A percentile compares a stretch with the other conserved stretches of the same genome.
phyloP scores from a whole-genome alignment of 202 grass and related monocot genomes.

The Bolboschoenoplectus hybrid region DNA sequence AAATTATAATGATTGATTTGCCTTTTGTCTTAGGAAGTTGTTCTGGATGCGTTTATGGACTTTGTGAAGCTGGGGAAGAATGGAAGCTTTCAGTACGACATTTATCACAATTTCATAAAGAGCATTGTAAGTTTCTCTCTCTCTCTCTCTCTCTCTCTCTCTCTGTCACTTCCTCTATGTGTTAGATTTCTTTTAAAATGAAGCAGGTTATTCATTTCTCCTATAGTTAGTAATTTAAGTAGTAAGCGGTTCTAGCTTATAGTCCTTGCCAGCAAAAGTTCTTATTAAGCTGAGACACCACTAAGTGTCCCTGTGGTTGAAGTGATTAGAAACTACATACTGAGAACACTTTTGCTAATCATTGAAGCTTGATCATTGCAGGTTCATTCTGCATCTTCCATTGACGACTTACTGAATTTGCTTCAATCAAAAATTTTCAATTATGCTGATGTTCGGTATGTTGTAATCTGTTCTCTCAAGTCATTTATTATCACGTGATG shows the following conservation, averaged over 20 bases:
- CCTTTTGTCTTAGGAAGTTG: constrained; percentile 65
- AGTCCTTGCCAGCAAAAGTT: neutral
- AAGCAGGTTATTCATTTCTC: neutral
- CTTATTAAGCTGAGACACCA: neutral
- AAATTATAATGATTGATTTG: constrained; percentile 19
- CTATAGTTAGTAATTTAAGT: constrained; percentile 9
- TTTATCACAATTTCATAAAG: constrained; percentile 79
- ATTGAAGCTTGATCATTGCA: constrained; percentile 42
- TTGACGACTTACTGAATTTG: constrained; percentile 69
- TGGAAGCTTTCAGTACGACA: constrained; percentile 63
- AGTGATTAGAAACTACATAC: neutral
- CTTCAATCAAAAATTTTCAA: constrained; percentile 77
- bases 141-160: neutral
- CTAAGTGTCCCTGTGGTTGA: neutral
- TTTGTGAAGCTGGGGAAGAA: constrained; percentile 90
- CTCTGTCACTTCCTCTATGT: neutral
- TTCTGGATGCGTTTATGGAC: constrained; percentile 85
- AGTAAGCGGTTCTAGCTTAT: neutral
- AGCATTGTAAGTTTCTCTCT: constrained; percentile 48
- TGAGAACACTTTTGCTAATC: neutral
- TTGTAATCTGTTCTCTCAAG: neutral
- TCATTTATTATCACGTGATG: constrained; percentile 16
- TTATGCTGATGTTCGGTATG: constrained; percentile 87
- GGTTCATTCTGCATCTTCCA: constrained; percentile 52
- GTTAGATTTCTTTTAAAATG: constrained; percentile 5